These are phyloP conservation scores for Kluyveromyces sp. DNA, from an alignment of 1,139 yeast species.

Conservation along the genomic window DNA sequence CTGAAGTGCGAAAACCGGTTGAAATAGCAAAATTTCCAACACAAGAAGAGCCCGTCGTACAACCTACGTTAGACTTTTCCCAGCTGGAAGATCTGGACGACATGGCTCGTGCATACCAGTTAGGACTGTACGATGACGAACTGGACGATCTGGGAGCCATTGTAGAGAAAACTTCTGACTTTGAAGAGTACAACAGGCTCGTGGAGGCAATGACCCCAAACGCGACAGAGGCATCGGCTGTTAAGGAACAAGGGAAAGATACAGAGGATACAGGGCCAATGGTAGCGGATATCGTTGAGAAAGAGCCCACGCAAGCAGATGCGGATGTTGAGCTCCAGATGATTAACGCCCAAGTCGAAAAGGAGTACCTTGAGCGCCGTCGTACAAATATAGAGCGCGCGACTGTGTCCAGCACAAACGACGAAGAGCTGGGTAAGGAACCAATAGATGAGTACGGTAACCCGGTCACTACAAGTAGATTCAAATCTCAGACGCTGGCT, in stretches of 20 bases:
- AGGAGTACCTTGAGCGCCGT: slow-evolving; percentile 1
- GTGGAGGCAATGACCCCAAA: slow-evolving; percentile 37
- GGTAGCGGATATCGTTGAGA: slow-evolving; percentile 36
- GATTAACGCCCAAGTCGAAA: background rate
- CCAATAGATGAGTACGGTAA: slow-evolving; percentile 66
- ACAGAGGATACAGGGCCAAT: slow-evolving; percentile 26
- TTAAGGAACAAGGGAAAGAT: slow-evolving; percentile 21
- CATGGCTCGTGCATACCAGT: slow-evolving; percentile 55
- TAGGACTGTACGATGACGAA: slow-evolving; percentile 57
- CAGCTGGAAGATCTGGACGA: slow-evolving; percentile 42
- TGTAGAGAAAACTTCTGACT: slow-evolving; percentile 49
- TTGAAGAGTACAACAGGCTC: slow-evolving; percentile 44
- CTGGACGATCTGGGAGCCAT: slow-evolving; percentile 51
- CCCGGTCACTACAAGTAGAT: slow-evolving; percentile 55
- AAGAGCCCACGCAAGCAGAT: slow-evolving; percentile 32
- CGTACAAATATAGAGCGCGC: background rate
- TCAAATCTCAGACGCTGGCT: slow-evolving; percentile 49
- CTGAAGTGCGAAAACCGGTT: background rate
- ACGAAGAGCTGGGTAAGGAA: slow-evolving; percentile 36
- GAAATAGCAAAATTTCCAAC: slow-evolving; percentile 8
- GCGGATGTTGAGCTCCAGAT: slow-evolving; percentile 20
- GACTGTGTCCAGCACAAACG: slow-evolving; percentile 20
- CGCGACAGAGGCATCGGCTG: slow-evolving; percentile 25
- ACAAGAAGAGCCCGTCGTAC: slow-evolving; percentile 12
- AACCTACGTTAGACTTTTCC: slow-evolving; percentile 37